phyloP scores from a whole-genome alignment of 495 filamentous ascomycete species.

The Cudoniella acicularis region DNA sequence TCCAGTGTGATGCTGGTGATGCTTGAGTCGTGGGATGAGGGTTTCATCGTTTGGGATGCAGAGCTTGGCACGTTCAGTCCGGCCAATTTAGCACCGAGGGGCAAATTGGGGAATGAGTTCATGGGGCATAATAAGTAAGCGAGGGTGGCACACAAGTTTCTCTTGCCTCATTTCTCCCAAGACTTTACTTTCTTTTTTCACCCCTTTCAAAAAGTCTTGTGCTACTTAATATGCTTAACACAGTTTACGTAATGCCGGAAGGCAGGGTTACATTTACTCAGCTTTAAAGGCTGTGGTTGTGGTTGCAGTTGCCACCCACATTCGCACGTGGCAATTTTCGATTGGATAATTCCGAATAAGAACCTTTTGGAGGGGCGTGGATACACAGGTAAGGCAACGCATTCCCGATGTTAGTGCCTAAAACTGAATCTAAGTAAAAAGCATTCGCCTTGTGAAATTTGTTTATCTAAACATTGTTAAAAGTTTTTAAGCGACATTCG shows the following conservation, averaged over 20 bases:
- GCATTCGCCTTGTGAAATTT: slow-evolving; percentile 1
- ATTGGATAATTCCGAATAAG: slow-evolving; percentile 3
- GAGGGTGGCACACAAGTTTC: not conserved
- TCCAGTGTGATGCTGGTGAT: not conserved
- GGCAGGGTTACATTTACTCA: not conserved
- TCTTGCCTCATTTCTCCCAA: not conserved
- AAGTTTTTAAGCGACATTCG: not conserved
- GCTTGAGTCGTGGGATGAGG: not conserved
- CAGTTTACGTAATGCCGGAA: not conserved
- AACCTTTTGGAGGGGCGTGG: not conserved
- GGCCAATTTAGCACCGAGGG: not conserved
- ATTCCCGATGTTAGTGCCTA: not conserved
- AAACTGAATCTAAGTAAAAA: not conserved
- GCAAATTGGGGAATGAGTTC: not conserved
- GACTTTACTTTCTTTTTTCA: not conserved
- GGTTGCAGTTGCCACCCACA: not conserved
- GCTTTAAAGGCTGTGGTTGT: not conserved
- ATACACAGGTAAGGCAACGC: not conserved
- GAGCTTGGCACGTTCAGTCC: not conserved
- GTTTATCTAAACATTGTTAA: not conserved
- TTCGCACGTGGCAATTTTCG: slow-evolving; percentile 1
- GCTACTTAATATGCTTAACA: not conserved
- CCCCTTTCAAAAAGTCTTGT: not conserved
- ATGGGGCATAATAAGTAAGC: not conserved
- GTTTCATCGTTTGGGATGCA: not conserved